Percentiles rank a stretch among this genome's conserved stretches.
Conservation (phyloP, 176 grass and related monocot species). For the Oryza australiensis region DNA sequence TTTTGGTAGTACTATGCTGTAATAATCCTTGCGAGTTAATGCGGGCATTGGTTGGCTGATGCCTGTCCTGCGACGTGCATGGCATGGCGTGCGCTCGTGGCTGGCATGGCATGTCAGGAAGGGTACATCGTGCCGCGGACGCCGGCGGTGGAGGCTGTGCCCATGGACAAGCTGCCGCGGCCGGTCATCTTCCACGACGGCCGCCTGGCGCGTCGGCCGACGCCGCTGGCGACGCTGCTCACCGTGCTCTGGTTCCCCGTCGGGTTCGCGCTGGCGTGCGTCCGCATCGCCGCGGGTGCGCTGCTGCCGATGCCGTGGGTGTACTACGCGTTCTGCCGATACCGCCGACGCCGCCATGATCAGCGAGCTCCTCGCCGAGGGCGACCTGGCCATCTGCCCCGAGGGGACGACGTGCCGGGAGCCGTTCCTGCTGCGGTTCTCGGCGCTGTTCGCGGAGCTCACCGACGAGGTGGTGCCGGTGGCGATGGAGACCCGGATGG, state of each 20-base stretch:
- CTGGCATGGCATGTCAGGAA: constrained; percentile 39
- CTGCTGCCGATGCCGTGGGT: constrained; percentile 69
- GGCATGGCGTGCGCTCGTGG: not conserved
- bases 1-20: not conserved
- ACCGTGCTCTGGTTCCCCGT: constrained; percentile 57
- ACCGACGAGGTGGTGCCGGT: constrained; percentile 77
- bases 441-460: constrained; percentile 81
- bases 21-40: not conserved
- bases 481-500: constrained; percentile 73
- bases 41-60: not conserved
- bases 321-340: constrained; percentile 63
- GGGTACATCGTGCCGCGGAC: constrained; percentile 61
- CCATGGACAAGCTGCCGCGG: not conserved
- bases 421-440: constrained; percentile 86
- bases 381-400: constrained; percentile 69
- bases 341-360: constrained; percentile 60
- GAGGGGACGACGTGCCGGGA: constrained; percentile 85
- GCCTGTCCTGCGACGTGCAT: not conserved
- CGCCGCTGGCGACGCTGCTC: constrained; percentile 48
- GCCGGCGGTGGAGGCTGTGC: constrained; percentile 25
- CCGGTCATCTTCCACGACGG: constrained; percentile 74
- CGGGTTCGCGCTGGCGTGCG: constrained; percentile 58
- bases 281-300: constrained; percentile 60
- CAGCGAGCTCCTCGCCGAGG: constrained; percentile 50
- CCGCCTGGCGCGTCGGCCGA: constrained; percentile 55